A percentile compares a stretch with the other conserved stretches of the same genome.
These are phyloP conservation scores for Metschnikowia similis DNA, from an alignment of 805 yeast species.

Conservation along the genomic window DNA sequence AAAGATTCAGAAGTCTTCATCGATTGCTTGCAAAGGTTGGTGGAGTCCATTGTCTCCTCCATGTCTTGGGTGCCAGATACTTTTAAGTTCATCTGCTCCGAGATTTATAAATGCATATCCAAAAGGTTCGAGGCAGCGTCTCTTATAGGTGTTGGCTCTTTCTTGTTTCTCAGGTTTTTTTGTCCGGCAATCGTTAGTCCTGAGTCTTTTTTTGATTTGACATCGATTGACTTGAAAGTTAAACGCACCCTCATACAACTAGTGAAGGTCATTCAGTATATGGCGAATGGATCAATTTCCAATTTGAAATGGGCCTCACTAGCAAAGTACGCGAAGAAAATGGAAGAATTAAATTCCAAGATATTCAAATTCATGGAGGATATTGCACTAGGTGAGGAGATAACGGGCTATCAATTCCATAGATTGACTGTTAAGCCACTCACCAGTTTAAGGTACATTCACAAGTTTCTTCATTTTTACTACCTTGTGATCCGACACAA, in stretches of 20 bases:
- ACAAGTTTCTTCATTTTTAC: slow-evolving; percentile 36
- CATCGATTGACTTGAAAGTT: slow-evolving; percentile 27
- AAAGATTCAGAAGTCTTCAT: slow-evolving; percentile 46
- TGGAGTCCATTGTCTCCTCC: slow-evolving; percentile 57
- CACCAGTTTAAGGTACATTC: slow-evolving; percentile 37
- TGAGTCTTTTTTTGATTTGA: slow-evolving; percentile 46
- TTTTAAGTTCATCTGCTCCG: slow-evolving; percentile 64
- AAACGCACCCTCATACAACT: slow-evolving; percentile 71
- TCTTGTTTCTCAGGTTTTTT: slow-evolving; percentile 71
- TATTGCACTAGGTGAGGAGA: slow-evolving; percentile 17
- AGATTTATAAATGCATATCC: slow-evolving; percentile 54
- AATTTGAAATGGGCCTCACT: slow-evolving; percentile 63
- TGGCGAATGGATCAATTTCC: slow-evolving; percentile 76
- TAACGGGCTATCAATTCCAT: slow-evolving; percentile 25
- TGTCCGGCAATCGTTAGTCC: slow-evolving; percentile 93
- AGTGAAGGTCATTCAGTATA: slow-evolving; percentile 79
- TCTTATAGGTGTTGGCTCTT: slow-evolving; percentile 75
- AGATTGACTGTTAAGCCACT: slow-evolving; percentile 25
- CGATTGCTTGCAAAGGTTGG: slow-evolving; percentile 50
- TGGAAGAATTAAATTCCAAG: slow-evolving; percentile 24
- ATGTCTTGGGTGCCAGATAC: slow-evolving; percentile 62
- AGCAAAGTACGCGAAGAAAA: slow-evolving; percentile 36
- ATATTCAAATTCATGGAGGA: slow-evolving; percentile 26
- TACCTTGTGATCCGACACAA: slow-evolving; percentile 27
- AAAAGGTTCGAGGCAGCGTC: slow-evolving; percentile 60